phyloP scores from a whole-genome alignment of 176 grass and related monocot species.

The Rhynchospora tenuis region DNA sequence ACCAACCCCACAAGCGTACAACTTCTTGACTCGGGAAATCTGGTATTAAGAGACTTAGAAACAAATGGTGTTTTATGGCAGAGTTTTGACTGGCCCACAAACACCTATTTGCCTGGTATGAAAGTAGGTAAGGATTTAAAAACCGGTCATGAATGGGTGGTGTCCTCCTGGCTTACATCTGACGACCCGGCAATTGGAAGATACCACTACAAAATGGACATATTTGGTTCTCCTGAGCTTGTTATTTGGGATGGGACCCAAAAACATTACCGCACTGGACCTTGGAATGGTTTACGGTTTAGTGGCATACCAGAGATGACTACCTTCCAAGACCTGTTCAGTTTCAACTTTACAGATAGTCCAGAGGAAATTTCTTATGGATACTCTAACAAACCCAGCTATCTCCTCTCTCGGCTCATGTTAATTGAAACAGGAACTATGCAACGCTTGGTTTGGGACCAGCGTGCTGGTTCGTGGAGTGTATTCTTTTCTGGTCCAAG shows the following conservation, averaged over 20 bases:
- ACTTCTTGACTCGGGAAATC: slow-evolving; percentile 27
- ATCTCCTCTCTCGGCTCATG: neutral
- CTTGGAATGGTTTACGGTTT: slow-evolving; percentile 46
- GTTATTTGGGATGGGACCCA: slow-evolving; percentile 4
- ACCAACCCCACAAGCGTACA: slow-evolving; percentile 14
- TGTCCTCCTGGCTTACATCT: slow-evolving; percentile 32
- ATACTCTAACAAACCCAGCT: neutral
- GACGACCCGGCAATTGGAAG: slow-evolving; percentile 25
- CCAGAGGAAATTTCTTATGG: slow-evolving; percentile 2
- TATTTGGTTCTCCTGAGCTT: slow-evolving; percentile 10
- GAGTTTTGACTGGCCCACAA: too few relatives aligned
- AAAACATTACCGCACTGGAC: slow-evolving; percentile 21
- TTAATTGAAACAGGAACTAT: slow-evolving; percentile 14
- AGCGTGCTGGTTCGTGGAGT: neutral
- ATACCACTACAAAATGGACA: slow-evolving; percentile 25
- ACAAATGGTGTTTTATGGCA: slow-evolving; percentile 12
- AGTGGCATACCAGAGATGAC: slow-evolving; percentile 45
- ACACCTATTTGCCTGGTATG: slow-evolving; percentile 24
- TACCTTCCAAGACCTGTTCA: slow-evolving; percentile 31
- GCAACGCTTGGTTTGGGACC: slow-evolving; percentile 19
- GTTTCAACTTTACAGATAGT: slow-evolving; percentile 6
- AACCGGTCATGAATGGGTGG: slow-evolving; percentile 30
- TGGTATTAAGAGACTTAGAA: slow-evolving; percentile 15
- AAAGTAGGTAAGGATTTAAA: slow-evolving; percentile 27
- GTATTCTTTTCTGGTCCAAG: slow-evolving; percentile 8